These are phyloP conservation scores for Panicum virgatum DNA, from an alignment of 202 grass and related monocot genomes.

Conservation along the genomic window DNA sequence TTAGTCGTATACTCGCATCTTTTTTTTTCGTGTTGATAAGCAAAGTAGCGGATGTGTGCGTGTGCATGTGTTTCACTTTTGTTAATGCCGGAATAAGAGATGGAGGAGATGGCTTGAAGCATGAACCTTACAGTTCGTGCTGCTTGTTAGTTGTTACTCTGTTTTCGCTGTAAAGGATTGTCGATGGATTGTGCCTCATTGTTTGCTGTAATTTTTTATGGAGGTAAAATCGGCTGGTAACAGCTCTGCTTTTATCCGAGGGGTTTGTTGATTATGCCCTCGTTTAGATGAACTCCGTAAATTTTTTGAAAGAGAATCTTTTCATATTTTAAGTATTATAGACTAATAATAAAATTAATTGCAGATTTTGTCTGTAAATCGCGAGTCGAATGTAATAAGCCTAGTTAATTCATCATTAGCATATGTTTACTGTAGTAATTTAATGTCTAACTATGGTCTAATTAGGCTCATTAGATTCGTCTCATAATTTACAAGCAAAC, in stretches of 20 bases:
- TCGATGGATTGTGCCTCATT: neutral
- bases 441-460: no score
- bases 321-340: no score
- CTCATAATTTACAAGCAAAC: no score
- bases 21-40: slow-evolving; percentile 6
- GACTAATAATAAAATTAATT: no score
- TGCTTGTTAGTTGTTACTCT: neutral
- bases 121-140: slow-evolving; percentile 1
- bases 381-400: no score
- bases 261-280: no score
- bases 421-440: no score
- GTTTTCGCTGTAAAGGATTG: neutral
- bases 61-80: neutral
- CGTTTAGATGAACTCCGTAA: no score
- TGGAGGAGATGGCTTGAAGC: neutral
- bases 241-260: neutral
- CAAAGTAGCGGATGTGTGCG: neutral
- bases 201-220: neutral
- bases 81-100: slow-evolving; percentile 26
- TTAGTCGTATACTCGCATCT: neutral
- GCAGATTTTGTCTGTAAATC: no score
- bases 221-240: neutral
- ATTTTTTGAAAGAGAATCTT: no score
- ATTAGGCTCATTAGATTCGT: no score
- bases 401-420: no score